Percentiles rank a stretch among this genome's conserved stretches.
Conservation (phyloP, 352 stramenopile genomes). For the Globisporangium apiculatum region DNA sequence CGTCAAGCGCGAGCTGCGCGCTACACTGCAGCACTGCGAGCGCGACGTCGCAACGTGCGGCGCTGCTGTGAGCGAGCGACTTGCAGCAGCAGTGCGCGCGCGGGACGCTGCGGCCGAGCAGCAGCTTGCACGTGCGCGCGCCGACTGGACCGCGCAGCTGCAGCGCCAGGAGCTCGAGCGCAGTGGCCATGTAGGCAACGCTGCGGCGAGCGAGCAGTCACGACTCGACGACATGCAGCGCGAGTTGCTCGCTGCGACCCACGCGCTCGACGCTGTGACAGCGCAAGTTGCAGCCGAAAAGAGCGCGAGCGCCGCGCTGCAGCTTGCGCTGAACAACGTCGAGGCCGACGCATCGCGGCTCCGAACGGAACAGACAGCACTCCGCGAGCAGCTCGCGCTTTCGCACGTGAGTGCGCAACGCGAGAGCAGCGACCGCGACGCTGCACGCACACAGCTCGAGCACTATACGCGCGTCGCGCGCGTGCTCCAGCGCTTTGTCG, state of each 20-base stretch:
- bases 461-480: conserved; percentile 19
- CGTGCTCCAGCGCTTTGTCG: conserved; percentile 24
- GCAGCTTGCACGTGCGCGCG: conserved; percentile 29
- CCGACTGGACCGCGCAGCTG: conserved; percentile 32
- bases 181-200: conserved; percentile 25
- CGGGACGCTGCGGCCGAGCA: conserved; percentile 17
- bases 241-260: conserved; percentile 32
- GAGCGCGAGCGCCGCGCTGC: conserved; percentile 20
- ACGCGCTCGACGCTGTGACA: conserved; percentile 28
- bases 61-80: conserved; percentile 19
- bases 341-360: conserved; percentile 27
- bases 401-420: conserved; percentile 14
- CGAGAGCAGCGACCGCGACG: conserved; percentile 7
- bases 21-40: conserved; percentile 21
- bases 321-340: conserved; percentile 26
- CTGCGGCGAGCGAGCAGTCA: conserved; percentile 45
- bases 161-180: conserved; percentile 50
- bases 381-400: conserved; percentile 29
- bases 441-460: conserved; percentile 11
- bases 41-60: conserved; percentile 21
- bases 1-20: conserved; percentile 26
- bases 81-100: conserved; percentile 14
- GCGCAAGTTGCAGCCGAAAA: conserved; percentile 16
- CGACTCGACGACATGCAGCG: conserved; percentile 45
- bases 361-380: conserved; percentile 25